Conservation (phyloP, 495 filamentous ascomycete species). For the Penicillium waksmanii region DNA sequence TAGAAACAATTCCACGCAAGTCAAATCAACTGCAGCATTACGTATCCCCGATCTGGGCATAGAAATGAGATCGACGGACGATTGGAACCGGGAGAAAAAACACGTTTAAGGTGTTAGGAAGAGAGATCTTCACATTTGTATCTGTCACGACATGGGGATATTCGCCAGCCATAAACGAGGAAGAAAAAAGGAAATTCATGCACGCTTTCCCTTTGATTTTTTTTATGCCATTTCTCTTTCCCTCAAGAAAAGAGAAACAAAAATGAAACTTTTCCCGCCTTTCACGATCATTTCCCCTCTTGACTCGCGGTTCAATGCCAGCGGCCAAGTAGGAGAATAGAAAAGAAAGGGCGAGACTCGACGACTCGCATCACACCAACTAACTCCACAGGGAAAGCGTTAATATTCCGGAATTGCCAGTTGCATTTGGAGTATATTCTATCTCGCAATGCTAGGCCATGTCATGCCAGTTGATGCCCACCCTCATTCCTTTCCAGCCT, state of each 20-base stretch:
- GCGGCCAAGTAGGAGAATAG: slow-evolving; percentile 22
- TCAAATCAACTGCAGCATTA: slow-evolving; percentile 3
- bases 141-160: slow-evolving; percentile 49
- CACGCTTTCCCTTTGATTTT: slow-evolving; percentile 41
- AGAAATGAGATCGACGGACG: not conserved
- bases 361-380: slow-evolving; percentile 43
- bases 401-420: slow-evolving; percentile 45
- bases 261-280: slow-evolving; percentile 26
- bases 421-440: slow-evolving; percentile 40
- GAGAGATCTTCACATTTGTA: slow-evolving; percentile 46
- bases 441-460: slow-evolving; percentile 48
- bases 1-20: slow-evolving; percentile 1
- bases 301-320: slow-evolving; percentile 3
- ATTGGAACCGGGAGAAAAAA: slow-evolving; percentile 27
- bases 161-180: slow-evolving; percentile 50
- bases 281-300: slow-evolving; percentile 10
- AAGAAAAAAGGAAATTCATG: slow-evolving; percentile 50
- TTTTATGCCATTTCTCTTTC: slow-evolving; percentile 34
- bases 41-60: not conserved
- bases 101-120: slow-evolving; percentile 26
- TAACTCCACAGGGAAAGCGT: slow-evolving; percentile 47
- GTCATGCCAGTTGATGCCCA: slow-evolving; percentile 44
- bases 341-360: slow-evolving; percentile 37
- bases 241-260: slow-evolving; percentile 25
- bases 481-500: slow-evolving; percentile 45